Percentiles rank a stretch among this genome's conserved stretches.
phyloP scores from a whole-genome alignment of 2,329 filamentous ascomycete species.

The Xylariales sp. region DNA sequence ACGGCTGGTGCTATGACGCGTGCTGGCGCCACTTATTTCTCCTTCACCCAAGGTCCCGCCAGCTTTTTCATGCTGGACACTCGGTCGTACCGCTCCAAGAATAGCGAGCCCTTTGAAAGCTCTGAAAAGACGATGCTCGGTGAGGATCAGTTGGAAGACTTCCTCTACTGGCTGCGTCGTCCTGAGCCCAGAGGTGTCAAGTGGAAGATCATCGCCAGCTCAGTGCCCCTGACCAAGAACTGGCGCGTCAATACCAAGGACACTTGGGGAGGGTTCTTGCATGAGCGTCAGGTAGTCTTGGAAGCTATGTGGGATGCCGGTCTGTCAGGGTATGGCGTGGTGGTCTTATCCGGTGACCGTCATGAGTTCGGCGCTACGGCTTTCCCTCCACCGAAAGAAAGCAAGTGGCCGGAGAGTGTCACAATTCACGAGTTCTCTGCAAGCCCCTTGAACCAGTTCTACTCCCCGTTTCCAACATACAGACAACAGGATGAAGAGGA shows the following conservation, averaged over 20 bases:
- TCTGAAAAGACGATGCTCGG: constrained; percentile 84
- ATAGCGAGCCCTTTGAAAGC: constrained; percentile 53
- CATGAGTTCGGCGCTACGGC: constrained; percentile 94
- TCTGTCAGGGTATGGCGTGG: constrained; percentile 68
- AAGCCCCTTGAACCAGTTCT: constrained; percentile 91
- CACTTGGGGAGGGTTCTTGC: constrained; percentile 90
- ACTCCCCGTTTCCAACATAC: constrained; percentile 80
- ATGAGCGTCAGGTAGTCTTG: constrained; percentile 72
- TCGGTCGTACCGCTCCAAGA: constrained; percentile 74
- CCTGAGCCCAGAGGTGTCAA: constrained; percentile 72
- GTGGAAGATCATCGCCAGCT: constrained; percentile 91
- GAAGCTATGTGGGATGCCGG: constrained; percentile 90
- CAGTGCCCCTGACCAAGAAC: constrained; percentile 95
- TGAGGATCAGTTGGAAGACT: constrained; percentile 68
- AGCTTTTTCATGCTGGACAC: constrained; percentile 96
- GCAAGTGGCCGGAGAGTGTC: constrained; percentile 57
- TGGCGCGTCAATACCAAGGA: constrained; percentile 86
- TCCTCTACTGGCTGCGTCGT: constrained; percentile 70
- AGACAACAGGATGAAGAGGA: constrained; percentile 76
- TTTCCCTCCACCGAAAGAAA: constrained; percentile 57
- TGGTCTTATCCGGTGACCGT: constrained; percentile 86
- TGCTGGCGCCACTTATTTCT: constrained; percentile 72
- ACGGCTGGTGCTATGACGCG: constrained; percentile 29
- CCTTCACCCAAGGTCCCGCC: constrained; percentile 84
- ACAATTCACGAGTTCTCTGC: constrained; percentile 88